phyloP scores from a whole-genome alignment of 139 green algal species.

The Diplosphaera chodatii region DNA sequence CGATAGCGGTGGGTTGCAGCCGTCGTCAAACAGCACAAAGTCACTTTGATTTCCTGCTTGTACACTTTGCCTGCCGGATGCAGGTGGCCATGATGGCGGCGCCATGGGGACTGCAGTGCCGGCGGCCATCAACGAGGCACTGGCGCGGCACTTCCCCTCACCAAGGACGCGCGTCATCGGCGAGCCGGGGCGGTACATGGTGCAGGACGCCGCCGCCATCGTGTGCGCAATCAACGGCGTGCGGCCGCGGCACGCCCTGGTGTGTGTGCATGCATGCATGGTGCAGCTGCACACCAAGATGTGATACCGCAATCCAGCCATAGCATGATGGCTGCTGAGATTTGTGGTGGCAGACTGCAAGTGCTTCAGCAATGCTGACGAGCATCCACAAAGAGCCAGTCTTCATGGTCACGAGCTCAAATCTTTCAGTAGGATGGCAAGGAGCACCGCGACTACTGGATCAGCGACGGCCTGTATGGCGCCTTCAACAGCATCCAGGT shows the following conservation, averaged over 20 bases:
- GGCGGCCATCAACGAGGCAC: slow-evolving; percentile 55
- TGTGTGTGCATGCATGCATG: no score
- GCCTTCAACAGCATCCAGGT: slow-evolving; percentile 75
- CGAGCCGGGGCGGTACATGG: slow-evolving; percentile 85
- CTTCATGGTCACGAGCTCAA: not conserved
- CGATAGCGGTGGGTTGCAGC: no score
- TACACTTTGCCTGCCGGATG: no score
- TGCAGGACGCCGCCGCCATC: slow-evolving; percentile 64
- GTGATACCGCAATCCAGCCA: no score
- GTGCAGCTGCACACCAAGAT: no score
- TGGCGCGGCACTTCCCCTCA: slow-evolving; percentile 70
- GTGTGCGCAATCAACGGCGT: slow-evolving; percentile 62
- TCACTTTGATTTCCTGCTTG: no score
- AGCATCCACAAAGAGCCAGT: no score
- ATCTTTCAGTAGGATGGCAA: not conserved
- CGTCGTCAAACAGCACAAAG: no score
- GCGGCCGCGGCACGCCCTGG: slow-evolving; percentile 12
- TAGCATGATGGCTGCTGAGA: no score
- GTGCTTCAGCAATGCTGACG: no score
- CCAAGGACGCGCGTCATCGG: slow-evolving; percentile 73
- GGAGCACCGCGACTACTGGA: slow-evolving; percentile 62
- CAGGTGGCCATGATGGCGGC: slow-evolving; percentile 44
- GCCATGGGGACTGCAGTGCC: slow-evolving; percentile 27
- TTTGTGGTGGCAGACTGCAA: no score
- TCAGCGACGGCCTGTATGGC: slow-evolving; percentile 83